These are phyloP conservation scores for Mycena amicta DNA, from an alignment of 768 basidiomycete genomes.

Conservation along the genomic window DNA sequence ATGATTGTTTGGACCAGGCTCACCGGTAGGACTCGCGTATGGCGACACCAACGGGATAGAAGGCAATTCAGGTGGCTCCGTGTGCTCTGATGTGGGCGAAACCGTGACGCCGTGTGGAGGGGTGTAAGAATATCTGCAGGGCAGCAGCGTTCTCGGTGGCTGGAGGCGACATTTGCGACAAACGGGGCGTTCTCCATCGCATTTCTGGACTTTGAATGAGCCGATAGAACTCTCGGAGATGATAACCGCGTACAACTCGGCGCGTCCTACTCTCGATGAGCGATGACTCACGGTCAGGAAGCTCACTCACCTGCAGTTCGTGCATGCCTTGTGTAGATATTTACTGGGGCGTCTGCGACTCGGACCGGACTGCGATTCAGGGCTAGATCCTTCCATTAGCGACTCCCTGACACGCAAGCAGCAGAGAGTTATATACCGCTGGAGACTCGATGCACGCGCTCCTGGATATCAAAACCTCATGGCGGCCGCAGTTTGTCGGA, in stretches of 20 bases:
- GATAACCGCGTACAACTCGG: background rate
- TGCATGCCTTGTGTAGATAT: background rate
- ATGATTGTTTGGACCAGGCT: background rate
- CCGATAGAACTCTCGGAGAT: no score
- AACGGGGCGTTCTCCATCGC: constrained; percentile 1
- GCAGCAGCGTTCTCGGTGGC: background rate
- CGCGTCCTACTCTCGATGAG: no score
- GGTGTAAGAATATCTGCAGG: constrained; percentile 1
- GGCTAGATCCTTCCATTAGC: background rate
- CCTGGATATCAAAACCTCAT: background rate
- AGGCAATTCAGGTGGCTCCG: background rate
- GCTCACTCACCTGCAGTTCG: background rate
- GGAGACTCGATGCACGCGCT: background rate
- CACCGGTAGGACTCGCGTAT: background rate
- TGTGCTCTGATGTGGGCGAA: background rate
- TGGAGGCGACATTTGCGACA: background rate
- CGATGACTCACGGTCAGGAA: background rate
- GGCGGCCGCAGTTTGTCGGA: background rate
- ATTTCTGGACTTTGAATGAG: background rate
- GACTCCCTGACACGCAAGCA: background rate
- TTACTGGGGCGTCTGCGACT: background rate
- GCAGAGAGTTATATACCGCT: background rate
- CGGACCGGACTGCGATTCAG: no score
- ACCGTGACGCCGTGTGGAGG: background rate
- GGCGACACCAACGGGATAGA: background rate